Base-by-base conservation (phyloP, 2,329 filamentous ascomycete genomes). In the Scytalidium sp. region DNA sequence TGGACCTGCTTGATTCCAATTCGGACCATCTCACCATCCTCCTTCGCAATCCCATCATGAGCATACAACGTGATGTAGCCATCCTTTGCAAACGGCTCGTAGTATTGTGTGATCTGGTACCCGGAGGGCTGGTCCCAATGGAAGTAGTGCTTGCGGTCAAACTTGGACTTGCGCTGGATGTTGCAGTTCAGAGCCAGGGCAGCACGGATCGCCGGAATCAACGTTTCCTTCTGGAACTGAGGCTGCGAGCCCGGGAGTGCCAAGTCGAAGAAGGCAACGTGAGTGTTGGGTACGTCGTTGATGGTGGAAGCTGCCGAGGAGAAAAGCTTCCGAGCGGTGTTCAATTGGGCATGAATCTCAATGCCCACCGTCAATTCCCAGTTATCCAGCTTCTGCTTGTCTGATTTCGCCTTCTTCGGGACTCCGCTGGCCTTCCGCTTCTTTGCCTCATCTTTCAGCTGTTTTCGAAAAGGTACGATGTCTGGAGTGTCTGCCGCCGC, bases 101-200 rank as follows among this genome's bases (percentile, higher is more conserved):
- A 97, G 72, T 93, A 97, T 65, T 99, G 94, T 2, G 94, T 99
- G 55, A 99, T 96, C 68, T 99, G 94, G 68, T 99, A 99, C 0
- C 94, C 94, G 0, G 90, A 81, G 1, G 94, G 94, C 69, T 99
- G 94, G 68, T 99, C 94, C 81, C 94, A 96, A 75, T 97, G 96
- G 70, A 99, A 97, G 70, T 99, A 99, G 69, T 99, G 94, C 68
- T 99, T 99, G 56, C 94, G 80, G 69, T 99, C 94, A 71, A 97
- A 99, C 47, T 82, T 83, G 67, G 91, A 96, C 59, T 81, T 78
- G 1, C 71, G 75, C 64, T 95, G 87, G 46, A 97, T 79, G 1
- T 84, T 72, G 68, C 94, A 97, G 50, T 86, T 81, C 41, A 99
- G 75, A 0, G 91, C 90, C 45, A 97, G 73, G 0, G 94, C 93